Conservation (phyloP, 352 stramenopile genomes). For the Plasmopara muralis region DNA sequence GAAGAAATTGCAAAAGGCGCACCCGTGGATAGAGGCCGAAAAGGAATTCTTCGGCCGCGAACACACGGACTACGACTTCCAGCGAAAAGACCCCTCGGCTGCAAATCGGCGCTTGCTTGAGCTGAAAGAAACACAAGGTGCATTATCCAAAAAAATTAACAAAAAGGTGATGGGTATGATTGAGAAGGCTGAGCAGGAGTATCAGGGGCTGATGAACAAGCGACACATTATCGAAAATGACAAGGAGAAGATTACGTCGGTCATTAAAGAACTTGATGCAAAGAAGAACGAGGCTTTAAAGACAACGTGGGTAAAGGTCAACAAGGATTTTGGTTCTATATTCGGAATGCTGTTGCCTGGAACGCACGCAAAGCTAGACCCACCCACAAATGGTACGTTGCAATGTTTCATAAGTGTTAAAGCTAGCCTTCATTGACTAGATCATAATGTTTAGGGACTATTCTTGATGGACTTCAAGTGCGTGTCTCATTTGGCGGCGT, state of each 20-base stretch:
- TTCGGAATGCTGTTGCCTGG: conserved; percentile 97
- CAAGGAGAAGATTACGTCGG: conserved; percentile 98
- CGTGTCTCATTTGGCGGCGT: conserved; percentile 98
- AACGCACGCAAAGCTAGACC: conserved; percentile 97
- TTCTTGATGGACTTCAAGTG: conserved; percentile 95
- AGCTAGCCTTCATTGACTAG: not conserved
- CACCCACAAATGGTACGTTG: conserved; percentile 80
- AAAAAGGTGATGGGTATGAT: conserved; percentile 99
- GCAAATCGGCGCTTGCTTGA: conserved; percentile 85
- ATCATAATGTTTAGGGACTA: conserved; percentile 38
- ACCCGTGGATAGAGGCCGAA: conserved; percentile 97
- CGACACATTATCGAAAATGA: conserved; percentile 98
- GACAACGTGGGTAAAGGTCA: conserved; percentile 98
- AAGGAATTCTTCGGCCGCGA: conserved; percentile 96
- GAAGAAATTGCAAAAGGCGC: conserved; percentile 87
- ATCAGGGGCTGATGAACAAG: conserved; percentile 97
- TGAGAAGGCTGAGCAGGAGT: conserved; percentile 98
- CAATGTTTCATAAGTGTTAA: not conserved
- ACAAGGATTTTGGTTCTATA: conserved; percentile 99
- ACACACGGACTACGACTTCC: conserved; percentile 98
- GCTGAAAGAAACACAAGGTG: conserved; percentile 91
- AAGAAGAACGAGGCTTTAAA: conserved; percentile 98
- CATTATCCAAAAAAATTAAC: conserved; percentile 98
- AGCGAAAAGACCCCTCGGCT: conserved; percentile 74
- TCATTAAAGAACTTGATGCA: conserved; percentile 98